Evolutionary conservation across 331 rosid genomes (phyloP).

Genomic region (Pyrus hybrid): DNA sequence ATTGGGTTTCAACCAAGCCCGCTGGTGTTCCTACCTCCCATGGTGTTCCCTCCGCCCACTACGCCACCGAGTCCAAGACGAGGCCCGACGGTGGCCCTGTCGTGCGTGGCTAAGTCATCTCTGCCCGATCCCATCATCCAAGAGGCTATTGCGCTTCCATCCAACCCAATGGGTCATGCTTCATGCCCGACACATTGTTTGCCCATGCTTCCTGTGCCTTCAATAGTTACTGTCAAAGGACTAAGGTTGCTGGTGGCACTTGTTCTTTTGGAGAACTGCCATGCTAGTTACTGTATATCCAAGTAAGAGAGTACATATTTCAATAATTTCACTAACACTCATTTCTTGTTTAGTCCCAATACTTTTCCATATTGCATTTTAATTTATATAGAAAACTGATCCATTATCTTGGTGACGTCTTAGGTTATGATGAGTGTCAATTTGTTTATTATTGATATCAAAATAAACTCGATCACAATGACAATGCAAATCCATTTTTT

Average conservation of each 20-base stretch:
- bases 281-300: conserved; percentile 70
- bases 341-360: not conserved
- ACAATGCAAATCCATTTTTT: not conserved
- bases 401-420: not conserved
- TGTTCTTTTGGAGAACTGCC: conserved; percentile 85
- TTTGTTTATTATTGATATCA: conserved; percentile 28
- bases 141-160: conserved; percentile 73
- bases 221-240: conserved; percentile 35
- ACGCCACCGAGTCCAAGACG: conserved; percentile 43
- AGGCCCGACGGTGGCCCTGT: conserved; percentile 31
- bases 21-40: conserved; percentile 49
- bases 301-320: conserved; percentile 20
- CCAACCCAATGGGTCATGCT: conserved; percentile 41
- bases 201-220: conserved; percentile 1
- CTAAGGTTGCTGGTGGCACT: conserved; percentile 57
- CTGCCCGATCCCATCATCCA: conserved; percentile 88
- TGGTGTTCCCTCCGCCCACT: conserved; percentile 72
- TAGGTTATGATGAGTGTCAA: conserved; percentile 68
- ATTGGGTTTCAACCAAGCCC: conserved; percentile 42
- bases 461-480: not conserved
- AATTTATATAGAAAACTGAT: not conserved
- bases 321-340: not conserved
- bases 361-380: too few relatives aligned
- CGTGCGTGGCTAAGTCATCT: conserved; percentile 96
- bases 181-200: too few relatives aligned